Conservation (phyloP, 805 yeast genomes). For the Saccharomyces eubayanus region DNA sequence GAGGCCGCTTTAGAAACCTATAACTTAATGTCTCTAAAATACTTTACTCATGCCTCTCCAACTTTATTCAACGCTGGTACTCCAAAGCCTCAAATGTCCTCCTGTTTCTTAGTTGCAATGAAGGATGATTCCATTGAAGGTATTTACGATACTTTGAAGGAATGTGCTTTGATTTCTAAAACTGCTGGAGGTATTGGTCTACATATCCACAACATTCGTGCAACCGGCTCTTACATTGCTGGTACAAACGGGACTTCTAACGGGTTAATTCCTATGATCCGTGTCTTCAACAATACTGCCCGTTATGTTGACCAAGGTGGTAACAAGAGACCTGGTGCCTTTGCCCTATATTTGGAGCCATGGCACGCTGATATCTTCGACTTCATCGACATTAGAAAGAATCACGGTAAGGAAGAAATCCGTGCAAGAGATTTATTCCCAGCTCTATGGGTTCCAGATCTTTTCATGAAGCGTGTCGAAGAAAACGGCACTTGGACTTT, state of each 20-base stretch:
- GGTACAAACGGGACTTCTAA: slow-evolving; percentile 88
- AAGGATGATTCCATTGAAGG: slow-evolving; percentile 92
- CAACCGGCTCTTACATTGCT: slow-evolving; percentile 76
- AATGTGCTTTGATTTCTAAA: slow-evolving; percentile 83
- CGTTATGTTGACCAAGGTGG: slow-evolving; percentile 97
- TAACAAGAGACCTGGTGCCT: slow-evolving; percentile 93
- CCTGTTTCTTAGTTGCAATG: slow-evolving; percentile 86
- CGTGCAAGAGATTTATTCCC: slow-evolving; percentile 87
- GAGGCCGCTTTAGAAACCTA: slow-evolving; percentile 68
- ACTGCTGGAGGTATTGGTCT: slow-evolving; percentile 92
- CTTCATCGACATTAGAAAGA: slow-evolving; percentile 75
- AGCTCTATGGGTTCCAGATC: slow-evolving; percentile 89
- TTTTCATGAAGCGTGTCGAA: slow-evolving; percentile 86
- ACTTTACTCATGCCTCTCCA: slow-evolving; percentile 90
- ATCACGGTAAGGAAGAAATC: slow-evolving; percentile 88
- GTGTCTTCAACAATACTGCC: slow-evolving; percentile 91
- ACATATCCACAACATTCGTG: slow-evolving; percentile 75
- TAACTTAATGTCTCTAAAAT: slow-evolving; percentile 73
- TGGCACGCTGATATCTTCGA: slow-evolving; percentile 92
- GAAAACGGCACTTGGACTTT: slow-evolving; percentile 74
- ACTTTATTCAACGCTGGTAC: slow-evolving; percentile 90
- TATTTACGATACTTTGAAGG: slow-evolving; percentile 77
- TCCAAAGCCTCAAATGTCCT: slow-evolving; percentile 73
- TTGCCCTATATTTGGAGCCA: slow-evolving; percentile 87
- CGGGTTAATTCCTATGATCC: slow-evolving; percentile 87